Evolutionary conservation across 768 basidiomycete species (phyloP).

Genomic region (Galerina sulciceps): DNA sequence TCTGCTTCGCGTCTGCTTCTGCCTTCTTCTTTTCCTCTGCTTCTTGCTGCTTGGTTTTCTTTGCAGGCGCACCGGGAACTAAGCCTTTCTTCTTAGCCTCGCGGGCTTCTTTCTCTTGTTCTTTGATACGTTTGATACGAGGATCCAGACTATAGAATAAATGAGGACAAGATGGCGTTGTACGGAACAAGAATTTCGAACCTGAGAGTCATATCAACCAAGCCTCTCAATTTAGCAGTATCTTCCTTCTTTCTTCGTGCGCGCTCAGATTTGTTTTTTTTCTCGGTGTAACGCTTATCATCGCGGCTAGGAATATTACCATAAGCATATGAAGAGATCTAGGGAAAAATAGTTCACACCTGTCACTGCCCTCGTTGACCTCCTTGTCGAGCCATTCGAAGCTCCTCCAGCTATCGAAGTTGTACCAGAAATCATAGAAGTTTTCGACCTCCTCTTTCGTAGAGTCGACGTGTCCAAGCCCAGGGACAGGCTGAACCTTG

Average conservation of each 20-base stretch:
- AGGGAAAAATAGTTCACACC: conserved; percentile 47
- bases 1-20: conserved; percentile 71
- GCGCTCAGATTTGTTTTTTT: conserved; percentile 99
- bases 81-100: conserved; percentile 81
- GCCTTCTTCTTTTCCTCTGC: conserved; percentile 76
- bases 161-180: neutral
- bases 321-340: neutral
- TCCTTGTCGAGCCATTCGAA: conserved; percentile 99
- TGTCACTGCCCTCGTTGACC: conserved; percentile 96
- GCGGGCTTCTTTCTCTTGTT: conserved; percentile 92
- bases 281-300: conserved; percentile 98
- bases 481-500: conserved; percentile 79
- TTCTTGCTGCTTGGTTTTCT: conserved; percentile 75
- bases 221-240: conserved; percentile 80
- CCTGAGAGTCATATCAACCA: conserved; percentile 86
- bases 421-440: conserved; percentile 99
- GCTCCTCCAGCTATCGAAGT: conserved; percentile 97
- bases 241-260: conserved; percentile 97
- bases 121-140: conserved; percentile 96
- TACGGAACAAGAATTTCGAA: conserved; percentile 16
- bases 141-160: conserved; percentile 65
- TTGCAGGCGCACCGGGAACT: conserved; percentile 54
- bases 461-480: conserved; percentile 71
- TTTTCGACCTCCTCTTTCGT: conserved; percentile 83
- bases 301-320: conserved; percentile 67